These are phyloP conservation scores for Madurella fahalii DNA, from an alignment of 2,329 filamentous ascomycete genomes.

Conservation along the genomic window DNA sequence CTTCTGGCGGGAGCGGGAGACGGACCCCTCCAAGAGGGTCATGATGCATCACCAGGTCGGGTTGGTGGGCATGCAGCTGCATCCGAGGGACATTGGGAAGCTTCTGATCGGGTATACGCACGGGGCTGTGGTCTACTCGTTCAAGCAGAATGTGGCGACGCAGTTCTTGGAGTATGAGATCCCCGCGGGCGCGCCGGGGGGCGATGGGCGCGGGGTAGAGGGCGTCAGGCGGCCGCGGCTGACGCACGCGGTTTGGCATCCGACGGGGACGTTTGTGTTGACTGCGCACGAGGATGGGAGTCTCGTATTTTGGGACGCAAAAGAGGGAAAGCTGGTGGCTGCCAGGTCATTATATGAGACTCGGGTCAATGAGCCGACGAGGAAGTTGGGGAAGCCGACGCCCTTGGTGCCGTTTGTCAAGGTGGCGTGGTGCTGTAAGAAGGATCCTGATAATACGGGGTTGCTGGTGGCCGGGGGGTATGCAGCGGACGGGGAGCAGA, in stretches of 20 bases:
- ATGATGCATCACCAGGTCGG: conserved; percentile 33
- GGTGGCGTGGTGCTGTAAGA: conserved; percentile 89
- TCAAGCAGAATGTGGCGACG: conserved; percentile 80
- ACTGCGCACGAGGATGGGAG: conserved; percentile 89
- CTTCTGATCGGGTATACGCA: conserved; percentile 86
- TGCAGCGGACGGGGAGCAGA: conserved; percentile 60
- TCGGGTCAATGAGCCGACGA: conserved; percentile 65
- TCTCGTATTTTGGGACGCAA: conserved; percentile 89
- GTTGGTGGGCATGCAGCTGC: conserved; percentile 74
- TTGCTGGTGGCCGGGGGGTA: conserved; percentile 82
- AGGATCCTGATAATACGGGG: conserved; percentile 89
- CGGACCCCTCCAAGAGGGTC: conserved; percentile 41
- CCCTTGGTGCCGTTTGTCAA: conserved; percentile 71
- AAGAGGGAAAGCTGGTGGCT: conserved; percentile 78
- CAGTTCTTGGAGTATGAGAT: conserved; percentile 82
- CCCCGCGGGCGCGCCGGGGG: conserved; percentile 77
- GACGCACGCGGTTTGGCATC: conserved; percentile 88
- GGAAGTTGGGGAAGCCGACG: conserved; percentile 47
- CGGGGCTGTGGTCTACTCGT: conserved; percentile 85
- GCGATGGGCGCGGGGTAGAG: conserved; percentile 62
- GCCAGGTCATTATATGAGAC: conserved; percentile 74
- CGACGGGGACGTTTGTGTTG: conserved; percentile 82
- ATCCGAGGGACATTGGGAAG: conserved; percentile 88
- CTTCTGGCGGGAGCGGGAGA: conserved; percentile 73
- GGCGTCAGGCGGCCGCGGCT: conserved; percentile 66